Conservation (phyloP, 202 grass and related monocot species). For the Hordeum pubiflorum region DNA sequence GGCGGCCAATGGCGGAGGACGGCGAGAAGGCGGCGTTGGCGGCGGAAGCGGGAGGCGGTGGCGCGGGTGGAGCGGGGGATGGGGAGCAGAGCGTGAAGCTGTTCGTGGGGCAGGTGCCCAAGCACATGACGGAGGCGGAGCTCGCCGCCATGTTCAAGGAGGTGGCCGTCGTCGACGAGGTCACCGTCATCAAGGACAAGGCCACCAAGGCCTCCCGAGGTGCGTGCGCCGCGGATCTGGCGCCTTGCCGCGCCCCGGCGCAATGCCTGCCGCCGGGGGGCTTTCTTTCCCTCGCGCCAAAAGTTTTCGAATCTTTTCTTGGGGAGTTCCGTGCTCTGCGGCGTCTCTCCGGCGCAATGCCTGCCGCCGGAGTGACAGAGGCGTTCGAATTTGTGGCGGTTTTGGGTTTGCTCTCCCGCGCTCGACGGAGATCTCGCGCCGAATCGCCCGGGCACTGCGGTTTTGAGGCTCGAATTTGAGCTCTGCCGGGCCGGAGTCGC, state of each 20-base stretch:
- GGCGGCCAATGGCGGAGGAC: slow-evolving; percentile 42
- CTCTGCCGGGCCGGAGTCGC: not conserved
- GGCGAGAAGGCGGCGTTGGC: slow-evolving; percentile 14
- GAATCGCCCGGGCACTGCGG: not conserved
- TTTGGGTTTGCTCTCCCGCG: not conserved
- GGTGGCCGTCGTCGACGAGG: slow-evolving; percentile 85
- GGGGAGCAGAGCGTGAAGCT: slow-evolving; percentile 64
- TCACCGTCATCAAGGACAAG: slow-evolving; percentile 99
- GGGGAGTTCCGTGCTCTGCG: not conserved
- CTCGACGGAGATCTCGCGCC: slow-evolving; percentile 25
- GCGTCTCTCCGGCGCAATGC: slow-evolving; percentile 1
- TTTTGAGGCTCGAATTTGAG: slow-evolving; percentile 14
- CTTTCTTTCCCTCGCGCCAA: not conserved
- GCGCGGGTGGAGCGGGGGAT: not conserved
- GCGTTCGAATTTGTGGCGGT: not conserved
- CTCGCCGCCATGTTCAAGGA: slow-evolving; percentile 78
- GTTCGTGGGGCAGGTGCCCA: slow-evolving; percentile 97
- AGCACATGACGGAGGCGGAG: slow-evolving; percentile 86
- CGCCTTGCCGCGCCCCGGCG: not conserved
- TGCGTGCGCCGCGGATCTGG: slow-evolving; percentile 32
- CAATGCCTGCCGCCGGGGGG: not conserved
- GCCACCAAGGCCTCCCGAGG: slow-evolving; percentile 89
- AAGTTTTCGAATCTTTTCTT: not conserved
- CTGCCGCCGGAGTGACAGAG: not conserved
- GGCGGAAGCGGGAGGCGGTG: not conserved